A percentile compares a stretch with the other conserved stretches of the same genome.
These are phyloP conservation scores for Sclerotinia trifoliorum DNA, from an alignment of 2,329 filamentous ascomycete genomes.

Conservation along the genomic window DNA sequence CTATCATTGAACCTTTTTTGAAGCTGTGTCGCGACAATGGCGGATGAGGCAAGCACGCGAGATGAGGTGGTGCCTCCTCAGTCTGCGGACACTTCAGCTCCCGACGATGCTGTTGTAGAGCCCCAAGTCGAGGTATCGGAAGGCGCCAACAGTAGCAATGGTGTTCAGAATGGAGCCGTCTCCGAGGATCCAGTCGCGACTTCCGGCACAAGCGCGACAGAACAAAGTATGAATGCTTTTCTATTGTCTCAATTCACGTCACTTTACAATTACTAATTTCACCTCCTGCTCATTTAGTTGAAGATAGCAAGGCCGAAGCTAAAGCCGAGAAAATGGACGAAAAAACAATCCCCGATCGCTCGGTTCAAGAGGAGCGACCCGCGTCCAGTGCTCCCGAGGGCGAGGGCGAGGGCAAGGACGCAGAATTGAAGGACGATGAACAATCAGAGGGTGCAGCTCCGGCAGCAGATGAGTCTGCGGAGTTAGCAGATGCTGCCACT, in stretches of 20 bases:
- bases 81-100: conserved; percentile 26
- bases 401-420: conserved; percentile 27
- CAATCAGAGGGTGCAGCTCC: conserved; percentile 37
- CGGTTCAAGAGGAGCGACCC: conserved; percentile 25
- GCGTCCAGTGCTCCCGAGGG: conserved; percentile 29
- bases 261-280: conserved; percentile 29
- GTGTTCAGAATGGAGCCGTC: conserved; percentile 24
- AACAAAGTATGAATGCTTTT: conserved; percentile 31
- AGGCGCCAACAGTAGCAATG: conserved; percentile 29
- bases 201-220: conserved; percentile 26
- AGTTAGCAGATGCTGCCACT: conserved; percentile 40
- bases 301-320: conserved; percentile 21
- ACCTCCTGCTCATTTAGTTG: conserved; percentile 29
- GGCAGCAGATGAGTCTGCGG: conserved; percentile 33
- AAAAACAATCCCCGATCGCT: conserved; percentile 26
- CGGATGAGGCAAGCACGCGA: conserved; percentile 34
- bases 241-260: conserved; percentile 20
- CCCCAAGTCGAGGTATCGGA: conserved; percentile 27
- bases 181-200: conserved; percentile 34
- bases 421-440: conserved; percentile 40
- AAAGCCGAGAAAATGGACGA: conserved; percentile 29
- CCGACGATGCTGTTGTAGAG: conserved; percentile 23
- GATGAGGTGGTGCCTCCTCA: conserved; percentile 27
- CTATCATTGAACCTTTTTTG: conserved; percentile 19
- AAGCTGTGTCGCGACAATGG: conserved; percentile 35